Evolutionary conservation across 2,329 filamentous ascomycete genomes (phyloP), one percentile per base, ranked within the genome.

Genomic region (Phialophora expanda): DNA sequence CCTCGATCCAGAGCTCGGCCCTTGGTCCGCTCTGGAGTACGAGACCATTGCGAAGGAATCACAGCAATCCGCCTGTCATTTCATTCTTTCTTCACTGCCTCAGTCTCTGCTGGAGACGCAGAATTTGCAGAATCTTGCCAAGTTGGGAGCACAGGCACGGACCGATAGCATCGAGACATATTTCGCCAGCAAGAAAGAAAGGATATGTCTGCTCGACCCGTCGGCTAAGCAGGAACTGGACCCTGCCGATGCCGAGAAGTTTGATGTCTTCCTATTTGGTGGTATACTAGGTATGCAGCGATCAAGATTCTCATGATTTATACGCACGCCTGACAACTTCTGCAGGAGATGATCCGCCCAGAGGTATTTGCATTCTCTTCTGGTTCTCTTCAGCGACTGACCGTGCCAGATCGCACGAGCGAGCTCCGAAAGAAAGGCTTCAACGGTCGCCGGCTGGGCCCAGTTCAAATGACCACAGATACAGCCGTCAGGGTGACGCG

Each of bases 391-490:
- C 51, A 22, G 28, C 17, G 4, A 8, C 12, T 24, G 56, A 66
- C 53, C 1, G 11, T 6, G 22, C 6, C 22, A 68, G 62, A 72
- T 28, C 89, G 95, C 68, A 99, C 95, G 4, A 94, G 91, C n/a
- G 95, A 99, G 78, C 82, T 99, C 73, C 88, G 95, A 60, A 93
- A 92, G 79, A 97, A 98, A 77, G 95, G 95, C 2, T 99, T 96
- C 74, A 84, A 89, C 65, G 93, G 94, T 65, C 88, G 95, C 61
- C 86, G 95, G 65, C 83, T 99, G 32, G 95, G 95, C 0, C 92
- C 94, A 7, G 89, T 93, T 73, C 95, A 99, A 79, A 97, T 99
- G 94, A 98, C 95, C 2, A 99, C 95, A 4, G 95, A 99, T 77
- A 99, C 95, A 22, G 95, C 95, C 4, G 95, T 97, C 58, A 86